These are phyloP conservation scores for Fusarium liriodendri DNA, from an alignment of 2,329 filamentous ascomycete species.

Conservation along the genomic window DNA sequence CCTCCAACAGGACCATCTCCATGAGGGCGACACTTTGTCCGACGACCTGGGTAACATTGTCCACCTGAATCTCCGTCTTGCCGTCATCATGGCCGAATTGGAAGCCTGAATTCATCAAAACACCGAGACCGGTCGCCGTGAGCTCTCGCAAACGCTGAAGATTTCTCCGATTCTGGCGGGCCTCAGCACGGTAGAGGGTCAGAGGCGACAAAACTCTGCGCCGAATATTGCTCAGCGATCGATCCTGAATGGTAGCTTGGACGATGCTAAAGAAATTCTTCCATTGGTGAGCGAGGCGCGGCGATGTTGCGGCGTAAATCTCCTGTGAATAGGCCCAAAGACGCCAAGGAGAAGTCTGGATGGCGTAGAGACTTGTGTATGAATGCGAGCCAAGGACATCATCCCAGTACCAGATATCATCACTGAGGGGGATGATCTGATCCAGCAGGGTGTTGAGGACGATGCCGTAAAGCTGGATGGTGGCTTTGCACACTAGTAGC, in stretches of 20 bases:
- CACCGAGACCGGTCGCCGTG: conserved; percentile 86
- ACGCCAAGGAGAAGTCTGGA: conserved; percentile 85
- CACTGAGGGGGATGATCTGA: conserved; percentile 83
- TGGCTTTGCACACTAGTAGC: conserved; percentile 90
- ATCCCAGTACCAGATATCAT: conserved; percentile 97
- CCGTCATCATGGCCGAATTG: conserved; percentile 73
- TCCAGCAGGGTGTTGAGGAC: conserved; percentile 82
- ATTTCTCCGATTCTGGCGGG: conserved; percentile 76
- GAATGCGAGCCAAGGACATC: conserved; percentile 83
- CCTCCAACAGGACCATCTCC: conserved; percentile 83
- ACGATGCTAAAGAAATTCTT: conserved; percentile 84
- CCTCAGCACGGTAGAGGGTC: conserved; percentile 79
- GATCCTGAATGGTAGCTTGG: conserved; percentile 77
- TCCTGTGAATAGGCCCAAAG: conserved; percentile 79
- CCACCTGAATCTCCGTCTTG: conserved; percentile 62
- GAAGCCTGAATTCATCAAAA: conserved; percentile 88
- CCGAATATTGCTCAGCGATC: conserved; percentile 77
- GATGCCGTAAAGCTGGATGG: conserved; percentile 88
- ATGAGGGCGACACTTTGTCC: conserved; percentile 86
- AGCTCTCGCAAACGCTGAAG: conserved; percentile 81
- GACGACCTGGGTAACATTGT: conserved; percentile 75
- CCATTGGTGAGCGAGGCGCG: conserved; percentile 66
- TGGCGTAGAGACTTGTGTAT: conserved; percentile 83
- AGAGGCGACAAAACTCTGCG: conserved; percentile 81
- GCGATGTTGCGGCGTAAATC: conserved; percentile 72